phyloP scores from a whole-genome alignment of 345 rosid genomes.

The Nasturtium officinale region DNA sequence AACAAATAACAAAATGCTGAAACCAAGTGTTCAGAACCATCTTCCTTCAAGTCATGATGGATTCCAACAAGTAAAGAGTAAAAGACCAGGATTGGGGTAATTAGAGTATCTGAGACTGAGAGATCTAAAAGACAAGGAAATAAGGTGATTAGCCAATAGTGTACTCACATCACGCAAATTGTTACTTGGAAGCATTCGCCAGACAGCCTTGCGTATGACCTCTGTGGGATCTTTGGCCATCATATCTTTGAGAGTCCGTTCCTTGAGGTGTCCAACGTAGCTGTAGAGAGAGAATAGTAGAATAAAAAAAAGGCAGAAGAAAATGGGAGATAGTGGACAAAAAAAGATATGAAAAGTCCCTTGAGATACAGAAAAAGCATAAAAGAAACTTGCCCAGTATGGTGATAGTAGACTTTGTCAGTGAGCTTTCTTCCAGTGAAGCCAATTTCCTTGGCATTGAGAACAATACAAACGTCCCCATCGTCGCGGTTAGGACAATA shows the following conservation, averaged over 20 bases:
- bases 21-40: not conserved
- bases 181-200: slow-evolving; percentile 97
- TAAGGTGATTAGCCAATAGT: not conserved
- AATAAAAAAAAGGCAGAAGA: not conserved
- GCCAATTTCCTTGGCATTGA: slow-evolving; percentile 88
- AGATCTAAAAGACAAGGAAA: not conserved
- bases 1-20: slow-evolving; percentile 2
- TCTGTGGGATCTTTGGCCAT: slow-evolving; percentile 95
- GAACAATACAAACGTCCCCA: slow-evolving; percentile 95
- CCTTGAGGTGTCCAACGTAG: slow-evolving; percentile 87
- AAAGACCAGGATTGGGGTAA: not conserved
- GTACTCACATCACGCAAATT: slow-evolving; percentile 88
- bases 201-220: slow-evolving; percentile 94
- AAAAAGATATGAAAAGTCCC: not conserved
- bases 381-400: slow-evolving; percentile 77
- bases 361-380: not conserved
- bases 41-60: not conserved
- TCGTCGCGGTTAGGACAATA: slow-evolving; percentile 88
- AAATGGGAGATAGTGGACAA: not conserved
- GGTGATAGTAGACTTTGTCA: slow-evolving; percentile 87
- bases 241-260: slow-evolving; percentile 93
- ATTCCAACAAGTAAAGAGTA: slow-evolving; percentile 15
- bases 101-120: not conserved
- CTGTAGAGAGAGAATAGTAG: slow-evolving; percentile 44
- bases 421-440: slow-evolving; percentile 94